Percentiles rank a stretch among this genome's conserved stretches.
Evolutionary conservation across 257 asterid genomes (phyloP).

Genomic region (Plantago major): DNA sequence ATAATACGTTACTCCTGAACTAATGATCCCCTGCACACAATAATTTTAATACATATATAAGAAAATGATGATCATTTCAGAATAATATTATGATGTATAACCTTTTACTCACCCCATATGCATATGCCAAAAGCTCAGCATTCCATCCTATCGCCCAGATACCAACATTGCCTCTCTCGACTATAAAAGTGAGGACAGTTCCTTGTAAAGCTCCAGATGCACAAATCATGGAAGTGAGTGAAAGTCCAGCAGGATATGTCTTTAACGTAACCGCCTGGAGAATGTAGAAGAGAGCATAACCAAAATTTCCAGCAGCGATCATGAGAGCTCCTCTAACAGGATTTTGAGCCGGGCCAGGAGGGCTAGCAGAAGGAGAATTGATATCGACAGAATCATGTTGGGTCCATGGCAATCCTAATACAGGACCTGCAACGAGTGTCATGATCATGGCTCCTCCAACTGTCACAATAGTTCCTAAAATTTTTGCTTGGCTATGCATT

Average conservation of each 20-base stretch:
- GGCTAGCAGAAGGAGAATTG: conserved; percentile 9
- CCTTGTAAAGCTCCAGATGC: conserved; percentile 34
- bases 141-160: conserved; percentile 42
- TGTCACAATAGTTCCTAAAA: conserved; percentile 41
- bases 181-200: conserved; percentile 30
- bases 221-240: no score
- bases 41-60: no score
- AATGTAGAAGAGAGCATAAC: conserved; percentile 37
- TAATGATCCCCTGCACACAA: conserved; percentile 38
- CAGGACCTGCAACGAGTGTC: no score
- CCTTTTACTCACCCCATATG: conserved; percentile 39
- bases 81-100: not conserved
- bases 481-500: conserved; percentile 32
- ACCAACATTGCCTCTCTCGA: conserved; percentile 27
- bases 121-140: conserved; percentile 28
- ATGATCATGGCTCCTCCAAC: no score
- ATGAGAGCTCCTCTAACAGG: conserved; percentile 34
- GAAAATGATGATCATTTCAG: not conserved
- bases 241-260: conserved; percentile 43
- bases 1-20: no score
- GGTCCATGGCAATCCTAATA: no score
- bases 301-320: conserved; percentile 35
- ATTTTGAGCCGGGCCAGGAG: conserved; percentile 20
- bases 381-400: conserved; percentile 7
- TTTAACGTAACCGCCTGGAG: conserved; percentile 42